Evolutionary conservation across 371 early-diverging fungal genomes (phyloP), one percentile per base, ranked within the genome.

Genomic region (Cokeromyces recurvatus): DNA sequence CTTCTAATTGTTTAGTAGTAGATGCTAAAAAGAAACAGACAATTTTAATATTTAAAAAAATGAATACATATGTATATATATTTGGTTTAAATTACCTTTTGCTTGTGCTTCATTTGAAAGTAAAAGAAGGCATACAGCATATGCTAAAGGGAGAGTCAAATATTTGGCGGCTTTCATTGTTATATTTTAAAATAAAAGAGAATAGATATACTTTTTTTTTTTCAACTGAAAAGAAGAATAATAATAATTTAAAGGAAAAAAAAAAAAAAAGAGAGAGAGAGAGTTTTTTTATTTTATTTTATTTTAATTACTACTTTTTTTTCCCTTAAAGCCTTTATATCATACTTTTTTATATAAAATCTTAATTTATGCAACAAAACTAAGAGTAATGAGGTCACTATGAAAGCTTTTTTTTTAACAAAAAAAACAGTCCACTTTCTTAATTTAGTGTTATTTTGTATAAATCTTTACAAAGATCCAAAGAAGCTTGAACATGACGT

Each of bases 31-130:
- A 27, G 7, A 27, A 1, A 36, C 12, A 36, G 2, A 36, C 2
- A 36, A 36, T 3, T n/a, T 7, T 2, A 14, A 7, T 24, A 7
- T 27, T 27, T 27, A n/a, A n/a, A n/a, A n/a, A n/a, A n/a, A n/a
- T n/a, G n/a, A n/a, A n/a, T n/a, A n/a, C 6, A 16, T 7, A 37
- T 27, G 0, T 11, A 20, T 25, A 43, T 25, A 51, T 2, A 32
- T 2, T 15, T 24, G 29, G n/a, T 22, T 16, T 19, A 16, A 22
- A n/a, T 53, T 54, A 59, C 59, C 49, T 54, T 52, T 44, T 14
- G 54, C 59, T 42, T 59, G 43, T 23, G 40, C 46, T 43, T 54
- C 38, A 29, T 38, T 49, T 4, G 55, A 32, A 25, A 54, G 31
- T 20, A 59, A 20, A 2, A 54, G 35, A 20, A 59, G 47, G 35